Percentiles rank a stretch among this genome's conserved stretches.
phyloP scores from a whole-genome alignment of 2,329 filamentous ascomycete species.

The Sporothrix brasiliensis region DNA sequence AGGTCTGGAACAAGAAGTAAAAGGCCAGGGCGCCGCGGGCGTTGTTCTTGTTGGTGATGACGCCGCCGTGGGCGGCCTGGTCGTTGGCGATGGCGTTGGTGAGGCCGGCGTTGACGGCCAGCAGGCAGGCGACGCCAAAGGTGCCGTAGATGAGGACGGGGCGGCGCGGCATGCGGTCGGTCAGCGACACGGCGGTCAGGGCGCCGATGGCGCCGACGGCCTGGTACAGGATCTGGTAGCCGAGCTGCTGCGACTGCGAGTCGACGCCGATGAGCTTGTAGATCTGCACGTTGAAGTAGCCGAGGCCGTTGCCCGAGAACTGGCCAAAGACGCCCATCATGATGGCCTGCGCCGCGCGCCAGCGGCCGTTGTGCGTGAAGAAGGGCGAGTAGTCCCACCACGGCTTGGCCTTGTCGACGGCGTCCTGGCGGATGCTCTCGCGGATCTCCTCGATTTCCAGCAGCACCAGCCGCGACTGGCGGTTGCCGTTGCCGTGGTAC shows the following conservation, averaged over 20 bases:
- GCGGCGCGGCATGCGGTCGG: slow-evolving; percentile 53
- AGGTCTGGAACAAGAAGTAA: slow-evolving; percentile 55
- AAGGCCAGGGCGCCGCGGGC: slow-evolving; percentile 51
- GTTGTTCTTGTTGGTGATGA: slow-evolving; percentile 44
- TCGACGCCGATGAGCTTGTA: slow-evolving; percentile 48
- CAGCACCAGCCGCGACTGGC: slow-evolving; percentile 45
- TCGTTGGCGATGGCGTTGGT: slow-evolving; percentile 44
- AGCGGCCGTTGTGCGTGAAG: slow-evolving; percentile 51
- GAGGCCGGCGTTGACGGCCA: slow-evolving; percentile 52
- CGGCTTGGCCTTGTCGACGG: slow-evolving; percentile 50
- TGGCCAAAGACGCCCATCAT: slow-evolving; percentile 57
- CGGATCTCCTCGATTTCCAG: slow-evolving; percentile 50
- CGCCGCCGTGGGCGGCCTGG: slow-evolving; percentile 38
- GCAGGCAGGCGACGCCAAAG: slow-evolving; percentile 47
- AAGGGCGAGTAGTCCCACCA: slow-evolving; percentile 54
- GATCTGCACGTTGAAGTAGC: slow-evolving; percentile 56
- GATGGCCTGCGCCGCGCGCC: slow-evolving; percentile 53
- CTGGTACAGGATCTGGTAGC: slow-evolving; percentile 53
- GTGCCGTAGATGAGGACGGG: slow-evolving; percentile 52
- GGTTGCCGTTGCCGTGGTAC: slow-evolving; percentile 50
- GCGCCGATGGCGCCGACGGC: slow-evolving; percentile 52
- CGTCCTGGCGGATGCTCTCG: slow-evolving; percentile 50
- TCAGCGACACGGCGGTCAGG: slow-evolving; percentile 48
- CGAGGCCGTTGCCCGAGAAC: slow-evolving; percentile 55
- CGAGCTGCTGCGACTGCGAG: slow-evolving; percentile 46